Evolutionary conservation across 176 grass and related monocot genomes (phyloP).

Genomic region (Carex pumila): DNA sequence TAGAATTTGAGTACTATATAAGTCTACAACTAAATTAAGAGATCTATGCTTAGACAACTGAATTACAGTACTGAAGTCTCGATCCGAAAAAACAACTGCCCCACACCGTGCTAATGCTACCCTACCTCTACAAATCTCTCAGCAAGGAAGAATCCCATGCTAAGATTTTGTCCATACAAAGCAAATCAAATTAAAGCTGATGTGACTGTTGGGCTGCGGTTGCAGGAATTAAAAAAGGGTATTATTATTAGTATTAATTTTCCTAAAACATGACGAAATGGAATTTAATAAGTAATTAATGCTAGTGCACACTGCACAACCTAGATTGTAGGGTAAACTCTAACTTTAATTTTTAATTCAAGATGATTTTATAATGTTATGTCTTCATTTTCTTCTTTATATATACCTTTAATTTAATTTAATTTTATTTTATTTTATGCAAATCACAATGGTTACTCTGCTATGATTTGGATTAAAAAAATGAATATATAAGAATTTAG

Average conservation of each 20-base stretch:
- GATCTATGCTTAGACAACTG: neutral
- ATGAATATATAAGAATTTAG: no score
- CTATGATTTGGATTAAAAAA: no score
- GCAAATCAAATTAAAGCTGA: neutral
- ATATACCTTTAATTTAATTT: no score
- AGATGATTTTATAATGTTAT: no score
- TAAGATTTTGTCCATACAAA: neutral
- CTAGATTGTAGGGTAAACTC: neutral
- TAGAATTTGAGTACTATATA: neutral
- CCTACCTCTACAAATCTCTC: neutral
- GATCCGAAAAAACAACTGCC: neutral
- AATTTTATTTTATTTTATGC: neutral
- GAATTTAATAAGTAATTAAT: neutral
- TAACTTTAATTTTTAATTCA: neutral
- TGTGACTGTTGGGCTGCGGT: slow-evolving; percentile 8
- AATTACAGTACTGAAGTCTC: neutral
- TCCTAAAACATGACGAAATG: neutral
- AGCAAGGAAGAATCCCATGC: neutral
- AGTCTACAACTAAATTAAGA: no score
- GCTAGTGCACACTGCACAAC: neutral
- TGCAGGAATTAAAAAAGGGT: neutral
- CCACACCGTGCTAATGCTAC: neutral
- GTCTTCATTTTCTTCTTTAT: no score
- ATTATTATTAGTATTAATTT: neutral
- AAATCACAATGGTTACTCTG: neutral